Base-by-base conservation (phyloP, 208 protist species). In the Leptomonas pyrrhocoris region DNA sequence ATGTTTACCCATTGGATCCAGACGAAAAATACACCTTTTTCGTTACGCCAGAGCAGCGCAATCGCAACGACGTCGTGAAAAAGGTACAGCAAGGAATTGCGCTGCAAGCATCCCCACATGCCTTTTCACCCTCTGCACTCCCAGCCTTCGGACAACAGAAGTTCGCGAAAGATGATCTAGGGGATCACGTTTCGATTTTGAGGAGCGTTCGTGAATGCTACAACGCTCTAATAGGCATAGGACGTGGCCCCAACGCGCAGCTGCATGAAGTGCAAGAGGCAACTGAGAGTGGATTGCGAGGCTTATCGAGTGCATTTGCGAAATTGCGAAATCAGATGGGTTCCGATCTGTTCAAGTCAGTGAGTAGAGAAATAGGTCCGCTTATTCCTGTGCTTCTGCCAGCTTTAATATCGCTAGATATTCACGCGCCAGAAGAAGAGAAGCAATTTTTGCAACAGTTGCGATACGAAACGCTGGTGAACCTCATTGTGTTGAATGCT, bases 361-460 rank as follows among this genome's bases (percentile, higher is more conserved):
- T 76, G 6, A 61, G 73, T 28, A 80, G 45, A 21, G 83, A 85
- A 69, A 55, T 74, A 0, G 73, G 81, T 23, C 67, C 80, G n/a
- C 70, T 93, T 38, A 68, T 90, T 27, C 27, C 81, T 19, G 57
- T 73, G 1, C 77, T 95, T 57, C 36, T 95, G 31, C 74, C 82
- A 2, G 66, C 76, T 5, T 67, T 95, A 0, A 79, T 92, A 45
- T 70, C 77, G 40, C 40, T 92, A 6, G 68, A 23, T 43, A 86
- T 95, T 76, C 74, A 93, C 49, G 85, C 85, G 7, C 87, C 90
- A 34, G 80, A 91, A 25, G 66, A 76, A 31, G 64, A 77, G 48
- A 73, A 78, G 42, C 74, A 80, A n/a, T 60, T 77, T 36, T 70
- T 93, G 28, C 38, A 71, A 43, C 68, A 69, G 3, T 25, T 88